A percentile compares a stretch with the other conserved stretches of the same genome.
phyloP scores from a whole-genome alignment of 345 rosid genomes.

The Salix arbutifolia region DNA sequence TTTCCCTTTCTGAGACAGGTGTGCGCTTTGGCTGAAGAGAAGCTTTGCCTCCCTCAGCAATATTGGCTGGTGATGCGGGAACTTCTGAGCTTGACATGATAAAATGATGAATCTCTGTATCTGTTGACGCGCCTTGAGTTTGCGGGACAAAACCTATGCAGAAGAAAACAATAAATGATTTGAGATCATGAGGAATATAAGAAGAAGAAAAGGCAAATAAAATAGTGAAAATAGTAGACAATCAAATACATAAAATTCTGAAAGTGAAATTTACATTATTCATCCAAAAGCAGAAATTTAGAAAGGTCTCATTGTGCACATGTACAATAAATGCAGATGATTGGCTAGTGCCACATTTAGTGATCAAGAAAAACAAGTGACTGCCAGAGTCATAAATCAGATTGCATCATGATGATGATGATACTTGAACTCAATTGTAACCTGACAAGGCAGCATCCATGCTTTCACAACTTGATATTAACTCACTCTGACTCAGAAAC shows the following conservation, averaged over 20 bases:
- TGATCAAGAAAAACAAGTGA: not conserved
- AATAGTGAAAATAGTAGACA: not conserved
- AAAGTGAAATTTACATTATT: not conserved
- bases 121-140: conserved; percentile 20
- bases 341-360: not conserved
- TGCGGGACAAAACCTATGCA: conserved; percentile 20
- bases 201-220: not conserved
- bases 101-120: conserved; percentile 8
- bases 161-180: not conserved
- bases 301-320: not conserved
- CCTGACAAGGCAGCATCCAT: no score
- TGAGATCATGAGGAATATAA: not conserved
- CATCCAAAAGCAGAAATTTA: not conserved
- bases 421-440: no score
- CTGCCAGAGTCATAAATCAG: no score
- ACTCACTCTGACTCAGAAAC: no score
- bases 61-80: conserved; percentile 50
- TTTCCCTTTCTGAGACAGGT: conserved; percentile 64
- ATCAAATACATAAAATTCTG: no score
- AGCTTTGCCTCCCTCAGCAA: conserved; percentile 68
- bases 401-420: no score
- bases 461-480: no score
- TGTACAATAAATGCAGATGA: not conserved
- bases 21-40: conserved; percentile 82
- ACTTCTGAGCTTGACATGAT: conserved; percentile 47